These are phyloP conservation scores for Floccularia luteovirens DNA, from an alignment of 768 basidiomycete genomes.

Conservation along the genomic window DNA sequence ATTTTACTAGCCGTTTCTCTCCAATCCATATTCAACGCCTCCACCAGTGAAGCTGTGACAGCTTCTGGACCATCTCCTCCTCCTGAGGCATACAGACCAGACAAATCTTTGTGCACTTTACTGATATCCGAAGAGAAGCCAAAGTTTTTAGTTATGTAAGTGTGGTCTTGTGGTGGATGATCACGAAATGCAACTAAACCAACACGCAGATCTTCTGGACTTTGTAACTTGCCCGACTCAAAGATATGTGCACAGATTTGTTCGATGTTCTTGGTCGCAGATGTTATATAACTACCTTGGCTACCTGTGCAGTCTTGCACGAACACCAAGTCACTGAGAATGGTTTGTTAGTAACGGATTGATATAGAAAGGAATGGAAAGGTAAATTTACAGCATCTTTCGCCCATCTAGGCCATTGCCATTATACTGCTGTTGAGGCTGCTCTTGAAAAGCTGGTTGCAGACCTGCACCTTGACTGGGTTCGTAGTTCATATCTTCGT, in stretches of 20 bases:
- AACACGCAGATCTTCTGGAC: constrained; percentile 81
- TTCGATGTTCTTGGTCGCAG: constrained; percentile 94
- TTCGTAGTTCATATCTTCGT: constrained; percentile 75
- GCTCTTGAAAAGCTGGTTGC: constrained; percentile 27
- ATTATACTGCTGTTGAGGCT: constrained; percentile 24
- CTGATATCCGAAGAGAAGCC: constrained; percentile 90
- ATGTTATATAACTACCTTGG: constrained; percentile 86
- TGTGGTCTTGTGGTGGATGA: constrained; percentile 96
- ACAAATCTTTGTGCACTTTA: constrained; percentile 79
- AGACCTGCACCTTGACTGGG: constrained; percentile 18
- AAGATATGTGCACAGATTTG: constrained; percentile 92
- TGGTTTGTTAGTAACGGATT: background rate
- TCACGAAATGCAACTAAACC: constrained; percentile 94
- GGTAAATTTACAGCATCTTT: constrained; percentile 66
- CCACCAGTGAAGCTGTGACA: constrained; percentile 87
- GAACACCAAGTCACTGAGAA: constrained; percentile 80
- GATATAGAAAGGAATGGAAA: constrained; percentile 4
- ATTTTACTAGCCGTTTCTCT: constrained; percentile 84
- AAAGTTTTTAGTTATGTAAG: constrained; percentile 90
- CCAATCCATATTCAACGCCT: constrained; percentile 89
- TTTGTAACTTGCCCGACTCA: constrained; percentile 87
- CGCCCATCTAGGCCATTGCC: constrained; percentile 28
- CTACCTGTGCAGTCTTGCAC: constrained; percentile 94
- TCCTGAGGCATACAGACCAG: constrained; percentile 79
- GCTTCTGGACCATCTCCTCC: constrained; percentile 97